Percentiles rank a stretch among this genome's conserved stretches.
phyloP scores from a whole-genome alignment of 225 moss, liverwort and hornwort species.

The Rhytidiadelphus loreus region DNA sequence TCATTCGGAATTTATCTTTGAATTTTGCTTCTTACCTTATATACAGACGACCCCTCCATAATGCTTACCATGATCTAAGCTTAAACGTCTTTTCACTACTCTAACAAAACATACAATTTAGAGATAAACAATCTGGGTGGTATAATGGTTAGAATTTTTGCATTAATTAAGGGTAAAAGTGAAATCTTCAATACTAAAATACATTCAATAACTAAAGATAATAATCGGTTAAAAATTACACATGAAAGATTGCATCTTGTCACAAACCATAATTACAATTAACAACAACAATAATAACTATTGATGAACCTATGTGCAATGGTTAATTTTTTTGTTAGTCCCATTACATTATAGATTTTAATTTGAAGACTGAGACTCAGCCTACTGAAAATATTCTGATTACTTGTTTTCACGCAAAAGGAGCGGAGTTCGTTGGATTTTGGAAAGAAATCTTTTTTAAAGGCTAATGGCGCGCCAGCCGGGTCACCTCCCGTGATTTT shows the following conservation, averaged over 20 bases:
- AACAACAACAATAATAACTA: neutral
- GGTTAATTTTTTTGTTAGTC: too few relatives aligned
- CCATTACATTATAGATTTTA: neutral
- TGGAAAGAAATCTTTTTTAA: neutral
- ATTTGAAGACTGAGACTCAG: neutral
- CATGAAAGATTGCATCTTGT: neutral
- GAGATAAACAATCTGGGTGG: too few relatives aligned
- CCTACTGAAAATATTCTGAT: too few relatives aligned
- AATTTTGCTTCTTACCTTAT: neutral
- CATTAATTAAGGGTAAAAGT: neutral
- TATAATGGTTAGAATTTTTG: neutral
- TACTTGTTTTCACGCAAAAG: neutral
- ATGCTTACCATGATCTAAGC: neutral
- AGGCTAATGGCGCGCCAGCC: conserved; percentile 14
- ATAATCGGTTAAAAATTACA: neutral
- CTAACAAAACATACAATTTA: too few relatives aligned
- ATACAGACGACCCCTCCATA: neutral
- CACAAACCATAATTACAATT: too few relatives aligned
- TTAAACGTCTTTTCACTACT: neutral
- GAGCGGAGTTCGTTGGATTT: neutral
- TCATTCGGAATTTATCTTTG: too few relatives aligned
- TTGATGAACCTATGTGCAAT: neutral
- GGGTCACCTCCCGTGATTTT: conserved; percentile 17
- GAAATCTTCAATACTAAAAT: neutral
- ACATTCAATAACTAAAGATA: neutral